Evolutionary conservation across 441 rosid species (phyloP), one percentile per base, ranked within the genome.

Genomic region (Gossypium davidsonii): DNA sequence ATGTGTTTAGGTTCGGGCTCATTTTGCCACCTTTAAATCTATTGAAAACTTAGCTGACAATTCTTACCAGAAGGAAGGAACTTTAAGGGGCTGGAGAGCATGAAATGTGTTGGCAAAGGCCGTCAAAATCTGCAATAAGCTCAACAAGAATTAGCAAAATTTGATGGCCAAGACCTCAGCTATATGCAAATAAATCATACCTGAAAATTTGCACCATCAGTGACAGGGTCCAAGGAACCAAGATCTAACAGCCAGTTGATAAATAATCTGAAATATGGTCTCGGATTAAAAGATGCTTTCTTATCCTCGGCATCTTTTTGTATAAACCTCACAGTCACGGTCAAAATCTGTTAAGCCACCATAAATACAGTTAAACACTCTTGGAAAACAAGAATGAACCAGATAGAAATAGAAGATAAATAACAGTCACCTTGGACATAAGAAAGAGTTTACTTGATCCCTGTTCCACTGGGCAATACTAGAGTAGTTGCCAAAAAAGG

Each of bases 241-340:
- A 93, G 84, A 79, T 96, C 98, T 39, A 88, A 74, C 71, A 96
- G 83, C 94, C 93, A 96, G 82, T 92, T 89, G 42, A 96, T 86
- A 81, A 91, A 89, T 81, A 93, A 81, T 86, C 99, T 90, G 79
- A 96, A 96, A 85, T 91, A 96, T 14, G 99, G 97, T 73, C 97
- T 93, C 2, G 97, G 93, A 82, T 89, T 91, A 73, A 96, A 89
- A 78, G 92, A 83, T 48, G 81, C 68, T 84, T 91, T 90, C 84
- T 88, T 96, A 74, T 92, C 97, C 79, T 96, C 98, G 0, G 93
- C 90, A 56, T 90, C 97, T 78, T 87, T 93, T 82, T 85, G 98
- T 73, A 92, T 85, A 81, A 79, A 83, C 84, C 85, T 93, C 81
- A 96, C 86, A 44, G 94, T 87, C 46, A 90, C 88, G 17, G 78